Base-by-base conservation (phyloP, 495 filamentous ascomycete genomes). In the Penicillium mononematosum region DNA sequence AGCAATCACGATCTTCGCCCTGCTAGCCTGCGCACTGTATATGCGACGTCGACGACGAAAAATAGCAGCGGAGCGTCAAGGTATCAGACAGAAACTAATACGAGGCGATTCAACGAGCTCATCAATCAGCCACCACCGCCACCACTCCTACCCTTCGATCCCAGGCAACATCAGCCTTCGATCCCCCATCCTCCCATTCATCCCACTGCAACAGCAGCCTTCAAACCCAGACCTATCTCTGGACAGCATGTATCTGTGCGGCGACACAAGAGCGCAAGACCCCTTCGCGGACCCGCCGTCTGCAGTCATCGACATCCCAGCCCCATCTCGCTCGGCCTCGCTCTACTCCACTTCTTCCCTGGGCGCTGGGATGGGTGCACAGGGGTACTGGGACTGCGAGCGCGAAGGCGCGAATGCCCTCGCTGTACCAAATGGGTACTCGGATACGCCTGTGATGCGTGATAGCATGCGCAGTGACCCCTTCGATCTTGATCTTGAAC, bases 401-500 rank as follows among this genome's bases (percentile, higher is more conserved):
- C 31, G 19, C 1, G 27, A 48, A 2, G 22, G 29, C 8, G 38
- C 17, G 2, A 11, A 42, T 17, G 19, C 16, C 11, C 20, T 22
- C 11, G 22, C 41, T n/a, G 11, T 31, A 5, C 20, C 34, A 4
- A 7, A 34, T 50, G 45, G 41, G 8, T 56, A 56, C n/a, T 29
- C 55, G 16, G 20, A 32, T 19, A 49, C 51, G 2, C 34, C 58
- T 4, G 43, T 59, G 36, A 58, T 50, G 34, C 64, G 66, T 9
- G 58, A 55, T n/a, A 74, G 72, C 25, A 59, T 61, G 12, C 83
- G 84, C 54, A 87, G 84, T 16, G 82, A 88, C 50, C 85, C 85
- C 0, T 88, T 87, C 58, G 85, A 88, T 61, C 88, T 87, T 58
- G 86, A 88, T 60, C 70, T 88, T 1, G 84, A 87, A 49, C 70